Conservation (phyloP, 2,329 filamentous ascomycete genomes). For the Ophiocordyceps camponoti-saundersi region DNA sequence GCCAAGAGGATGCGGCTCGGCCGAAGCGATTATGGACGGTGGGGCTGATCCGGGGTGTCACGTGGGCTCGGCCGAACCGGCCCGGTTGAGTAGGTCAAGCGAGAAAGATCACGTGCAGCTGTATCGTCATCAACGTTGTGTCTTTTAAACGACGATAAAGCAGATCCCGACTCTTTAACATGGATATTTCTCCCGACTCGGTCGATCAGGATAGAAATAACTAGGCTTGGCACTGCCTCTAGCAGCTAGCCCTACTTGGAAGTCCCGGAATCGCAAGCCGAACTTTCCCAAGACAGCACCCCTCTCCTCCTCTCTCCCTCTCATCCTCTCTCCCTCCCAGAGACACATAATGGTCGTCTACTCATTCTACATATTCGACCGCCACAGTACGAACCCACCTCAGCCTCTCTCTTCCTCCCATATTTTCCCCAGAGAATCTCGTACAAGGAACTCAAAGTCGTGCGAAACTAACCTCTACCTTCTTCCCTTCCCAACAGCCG, state of each 20-base stretch:
- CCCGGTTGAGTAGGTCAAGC: neutral
- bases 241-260: too few relatives aligned
- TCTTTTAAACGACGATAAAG: too few relatives aligned
- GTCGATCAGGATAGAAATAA: too few relatives aligned
- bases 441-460: too few relatives aligned
- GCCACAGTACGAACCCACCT: conserved; percentile 55
- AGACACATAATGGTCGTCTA: conserved; percentile 62
- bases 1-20: neutral
- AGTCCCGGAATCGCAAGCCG: too few relatives aligned
- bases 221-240: too few relatives aligned
- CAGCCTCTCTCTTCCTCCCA: too few relatives aligned
- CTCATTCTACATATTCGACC: conserved; percentile 97
- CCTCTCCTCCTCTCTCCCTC: neutral
- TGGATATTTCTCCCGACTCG: too few relatives aligned
- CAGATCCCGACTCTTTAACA: too few relatives aligned
- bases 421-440: too few relatives aligned
- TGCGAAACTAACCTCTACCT: neutral
- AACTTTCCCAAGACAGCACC: too few relatives aligned
- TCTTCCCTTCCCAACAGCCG: conserved; percentile 38
- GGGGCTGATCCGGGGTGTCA: neutral
- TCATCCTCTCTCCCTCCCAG: neutral
- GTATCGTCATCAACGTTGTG: neutral
- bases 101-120: neutral
- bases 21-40: neutral
- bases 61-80: neutral